These are phyloP conservation scores for Tephrocybe sp. DNA, from an alignment of 768 basidiomycete genomes.

Conservation along the genomic window DNA sequence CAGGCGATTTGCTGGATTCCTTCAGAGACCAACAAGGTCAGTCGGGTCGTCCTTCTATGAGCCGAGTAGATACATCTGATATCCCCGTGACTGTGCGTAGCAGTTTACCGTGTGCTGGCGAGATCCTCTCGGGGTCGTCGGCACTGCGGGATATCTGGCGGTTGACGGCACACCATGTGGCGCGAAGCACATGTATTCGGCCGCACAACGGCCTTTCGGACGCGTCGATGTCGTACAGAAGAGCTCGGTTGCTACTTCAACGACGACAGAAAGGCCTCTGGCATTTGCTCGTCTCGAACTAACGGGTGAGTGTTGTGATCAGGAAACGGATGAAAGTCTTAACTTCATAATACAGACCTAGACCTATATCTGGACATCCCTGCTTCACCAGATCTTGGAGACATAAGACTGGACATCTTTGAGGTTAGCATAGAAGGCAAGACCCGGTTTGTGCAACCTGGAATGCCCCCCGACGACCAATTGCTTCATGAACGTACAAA, in stretches of 20 bases:
- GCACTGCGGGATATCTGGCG: slow-evolving; percentile 4
- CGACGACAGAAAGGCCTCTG: slow-evolving; percentile 4
- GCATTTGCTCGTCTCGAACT: slow-evolving; percentile 5
- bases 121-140: slow-evolving; percentile 1
- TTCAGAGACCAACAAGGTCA: slow-evolving; percentile 3
- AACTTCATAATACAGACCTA: slow-evolving; percentile 2
- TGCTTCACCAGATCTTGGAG: slow-evolving; percentile 2
- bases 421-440: not conserved
- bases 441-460: slow-evolving; percentile 4
- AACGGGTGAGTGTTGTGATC: not conserved
- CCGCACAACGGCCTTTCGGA: not conserved
- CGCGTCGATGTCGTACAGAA: slow-evolving; percentile 3
- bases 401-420: slow-evolving; percentile 11
- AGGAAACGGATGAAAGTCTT: too few species aligned
- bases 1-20: slow-evolving; percentile 6
- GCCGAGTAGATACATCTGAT: not conserved
- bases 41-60: not conserved
- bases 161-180: slow-evolving; percentile 12
- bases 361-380: slow-evolving; percentile 4
- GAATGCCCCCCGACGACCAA: slow-evolving; percentile 4
- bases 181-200: slow-evolving; percentile 9
- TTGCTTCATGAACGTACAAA: slow-evolving; percentile 13
- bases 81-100: not conserved
- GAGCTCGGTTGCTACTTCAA: not conserved
- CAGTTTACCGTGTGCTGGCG: slow-evolving; percentile 10